Percentiles rank a stretch among this genome's conserved stretches.
These are phyloP conservation scores for Paracorniculantispora psalliotae DNA, from an alignment of 2,329 filamentous ascomycete species.

Conservation along the genomic window DNA sequence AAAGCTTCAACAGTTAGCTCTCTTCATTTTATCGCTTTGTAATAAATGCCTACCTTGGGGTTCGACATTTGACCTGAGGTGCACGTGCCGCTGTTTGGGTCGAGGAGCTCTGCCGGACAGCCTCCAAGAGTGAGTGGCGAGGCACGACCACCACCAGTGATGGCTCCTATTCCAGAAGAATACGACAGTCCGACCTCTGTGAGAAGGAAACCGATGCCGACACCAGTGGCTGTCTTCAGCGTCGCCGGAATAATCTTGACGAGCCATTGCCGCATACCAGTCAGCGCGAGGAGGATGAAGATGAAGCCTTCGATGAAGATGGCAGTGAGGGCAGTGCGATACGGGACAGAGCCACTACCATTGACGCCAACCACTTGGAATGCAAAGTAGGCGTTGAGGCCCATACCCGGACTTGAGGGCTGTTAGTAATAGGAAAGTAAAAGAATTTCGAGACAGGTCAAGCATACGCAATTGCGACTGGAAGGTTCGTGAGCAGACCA, in stretches of 20 bases:
- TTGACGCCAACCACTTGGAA: constrained; percentile 62
- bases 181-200: constrained; percentile 67
- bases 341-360: constrained; percentile 52
- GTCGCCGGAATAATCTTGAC: constrained; percentile 60
- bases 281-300: constrained; percentile 58
- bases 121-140: constrained; percentile 76
- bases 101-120: constrained; percentile 54
- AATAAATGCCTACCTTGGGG: constrained; percentile 51
- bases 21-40: not conserved
- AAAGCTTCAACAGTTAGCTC: constrained; percentile 50
- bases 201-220: constrained; percentile 60
- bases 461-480: constrained; percentile 66
- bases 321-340: constrained; percentile 56
- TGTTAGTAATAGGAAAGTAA: not conserved
- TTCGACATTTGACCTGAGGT: constrained; percentile 66
- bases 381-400: constrained; percentile 62
- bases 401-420: constrained; percentile 55
- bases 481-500: constrained; percentile 76
- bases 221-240: constrained; percentile 61
- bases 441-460: not conserved
- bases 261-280: constrained; percentile 69
- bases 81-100: constrained; percentile 45
- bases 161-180: constrained; percentile 74
- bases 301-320: constrained; percentile 62
- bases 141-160: constrained; percentile 60